Evolutionary conservation across 116 monocot genomes (phyloP), one percentile per base, ranked within the genome.

Genomic region (Thalassia testudinum): DNA sequence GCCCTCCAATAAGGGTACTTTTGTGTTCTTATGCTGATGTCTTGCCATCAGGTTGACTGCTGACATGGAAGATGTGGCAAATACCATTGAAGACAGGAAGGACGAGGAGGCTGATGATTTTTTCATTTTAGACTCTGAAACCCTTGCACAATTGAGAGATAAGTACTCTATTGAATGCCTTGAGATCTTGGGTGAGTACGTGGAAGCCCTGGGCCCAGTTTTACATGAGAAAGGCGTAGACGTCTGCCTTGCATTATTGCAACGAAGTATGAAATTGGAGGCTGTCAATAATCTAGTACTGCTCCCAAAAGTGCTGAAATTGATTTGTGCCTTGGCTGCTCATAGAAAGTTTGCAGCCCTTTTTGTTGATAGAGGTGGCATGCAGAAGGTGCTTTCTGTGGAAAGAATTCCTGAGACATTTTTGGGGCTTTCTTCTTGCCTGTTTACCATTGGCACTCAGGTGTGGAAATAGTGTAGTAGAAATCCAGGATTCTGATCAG

Each of bases 181-280:
- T 61, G 71, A 80, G 62, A 78, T 74, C 68, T 62, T 99, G 65
- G 99, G 99, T 49, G 86, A 90, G 61, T 99, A 99, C 69, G 80
- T 99, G 63, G 99, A 99, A 68, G 99, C 88, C 54, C 49, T 99
- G 40, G 99, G 90, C 47, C 99, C 90, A 21, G 80, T 99, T 68
- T 54, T 99, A 42, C 83, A 86, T 56, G 99, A 99, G 66, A 99
- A 90, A 60, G 99, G 99, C 55, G 99, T 90, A 17, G 99, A 99
- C 67, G 90, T 99, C 49, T 99, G 83, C 47, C 70, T 99, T 60
- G 72, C 82, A 29, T 55, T 99, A 22, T 66, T 90, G 68, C 90
- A 99, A 56, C 59, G 69, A 2, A 75, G 66, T 66, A 60, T 62
- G 26, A 80, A 75, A 47, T 66, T 66, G 56, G 72, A 65, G 37